These are phyloP conservation scores for Hanseniaspora nectarophila DNA, from an alignment of 805 yeast genomes.

Conservation along the genomic window DNA sequence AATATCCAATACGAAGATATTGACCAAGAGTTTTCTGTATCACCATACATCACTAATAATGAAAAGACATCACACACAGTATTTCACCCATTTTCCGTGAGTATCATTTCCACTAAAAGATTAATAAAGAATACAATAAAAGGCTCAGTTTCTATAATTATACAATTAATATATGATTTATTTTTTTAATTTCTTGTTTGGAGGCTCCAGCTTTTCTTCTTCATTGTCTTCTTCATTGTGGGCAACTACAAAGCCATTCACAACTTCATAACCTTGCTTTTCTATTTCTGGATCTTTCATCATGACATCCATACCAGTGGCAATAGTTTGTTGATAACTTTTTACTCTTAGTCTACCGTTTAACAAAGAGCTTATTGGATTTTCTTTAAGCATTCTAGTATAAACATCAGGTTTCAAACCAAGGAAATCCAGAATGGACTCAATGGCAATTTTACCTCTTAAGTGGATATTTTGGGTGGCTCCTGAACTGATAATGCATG, in stretches of 20 bases:
- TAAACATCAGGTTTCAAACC: conserved; percentile 61
- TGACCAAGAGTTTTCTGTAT: neutral
- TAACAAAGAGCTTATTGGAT: conserved; percentile 52
- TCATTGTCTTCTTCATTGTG: neutral
- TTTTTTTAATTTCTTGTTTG: conserved; percentile 9
- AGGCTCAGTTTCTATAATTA: neutral
- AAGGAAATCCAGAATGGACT: conserved; percentile 50
- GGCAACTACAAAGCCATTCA: conserved; percentile 14
- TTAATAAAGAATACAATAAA: neutral
- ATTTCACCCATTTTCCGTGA: neutral
- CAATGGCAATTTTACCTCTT: conserved; percentile 59
- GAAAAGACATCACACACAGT: neutral
- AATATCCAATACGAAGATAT: neutral
- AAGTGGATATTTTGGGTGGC: conserved; percentile 44
- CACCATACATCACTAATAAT: neutral
- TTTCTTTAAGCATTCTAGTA: conserved; percentile 43
- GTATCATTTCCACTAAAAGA: neutral
- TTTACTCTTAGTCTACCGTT: conserved; percentile 63
- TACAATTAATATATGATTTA: neutral
- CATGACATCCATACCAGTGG: conserved; percentile 37
- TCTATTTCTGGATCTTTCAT: neutral
- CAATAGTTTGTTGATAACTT: conserved; percentile 66
- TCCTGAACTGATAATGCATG: conserved; percentile 70
- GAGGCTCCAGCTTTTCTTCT: neutral
- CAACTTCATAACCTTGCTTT: neutral